Evolutionary conservation across 1,139 yeast species (phyloP).

Genomic region (Sugiyamaella grinbergsii): DNA sequence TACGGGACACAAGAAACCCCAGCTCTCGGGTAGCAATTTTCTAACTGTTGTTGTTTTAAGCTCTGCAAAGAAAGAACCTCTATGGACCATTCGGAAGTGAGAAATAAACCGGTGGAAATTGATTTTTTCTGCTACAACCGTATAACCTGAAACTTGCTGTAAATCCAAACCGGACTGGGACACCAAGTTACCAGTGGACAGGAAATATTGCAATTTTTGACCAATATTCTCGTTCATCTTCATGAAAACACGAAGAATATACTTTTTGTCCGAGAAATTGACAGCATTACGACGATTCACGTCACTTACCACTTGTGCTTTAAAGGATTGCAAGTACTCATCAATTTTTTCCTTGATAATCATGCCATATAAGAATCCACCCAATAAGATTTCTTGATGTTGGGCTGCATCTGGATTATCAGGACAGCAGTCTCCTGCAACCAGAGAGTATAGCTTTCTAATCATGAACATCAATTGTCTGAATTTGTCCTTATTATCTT

Average conservation of each 20-base stretch:
- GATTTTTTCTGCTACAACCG: slow-evolving; percentile 98
- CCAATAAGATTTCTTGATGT: slow-evolving; percentile 94
- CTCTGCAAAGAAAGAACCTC: slow-evolving; percentile 99
- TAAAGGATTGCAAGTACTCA: slow-evolving; percentile 77
- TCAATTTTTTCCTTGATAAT: slow-evolving; percentile 94
- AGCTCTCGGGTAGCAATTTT: slow-evolving; percentile 92
- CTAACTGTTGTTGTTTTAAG: slow-evolving; percentile 96
- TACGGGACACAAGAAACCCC: slow-evolving; percentile 99
- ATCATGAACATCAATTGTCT: slow-evolving; percentile 89
- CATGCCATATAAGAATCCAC: slow-evolving; percentile 97
- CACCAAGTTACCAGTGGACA: slow-evolving; percentile 95
- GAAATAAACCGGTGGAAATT: slow-evolving; percentile 95
- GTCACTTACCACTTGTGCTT: slow-evolving; percentile 75
- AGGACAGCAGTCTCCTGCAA: slow-evolving; percentile 95
- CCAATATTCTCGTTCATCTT: slow-evolving; percentile 94
- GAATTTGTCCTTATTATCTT: slow-evolving; percentile 73
- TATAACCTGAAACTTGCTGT: slow-evolving; percentile 97
- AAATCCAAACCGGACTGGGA: slow-evolving; percentile 96
- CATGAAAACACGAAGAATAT: slow-evolving; percentile 74
- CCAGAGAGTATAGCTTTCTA: slow-evolving; percentile 89
- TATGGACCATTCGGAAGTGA: slow-evolving; percentile 98
- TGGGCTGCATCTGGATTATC: slow-evolving; percentile 99
- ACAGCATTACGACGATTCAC: slow-evolving; percentile 80
- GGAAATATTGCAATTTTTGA: slow-evolving; percentile 86
- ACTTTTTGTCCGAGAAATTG: slow-evolving; percentile 79